These are phyloP conservation scores for Lichtheimia hyalospora DNA, from an alignment of 371 early-diverging fungal genomes.

Conservation along the genomic window DNA sequence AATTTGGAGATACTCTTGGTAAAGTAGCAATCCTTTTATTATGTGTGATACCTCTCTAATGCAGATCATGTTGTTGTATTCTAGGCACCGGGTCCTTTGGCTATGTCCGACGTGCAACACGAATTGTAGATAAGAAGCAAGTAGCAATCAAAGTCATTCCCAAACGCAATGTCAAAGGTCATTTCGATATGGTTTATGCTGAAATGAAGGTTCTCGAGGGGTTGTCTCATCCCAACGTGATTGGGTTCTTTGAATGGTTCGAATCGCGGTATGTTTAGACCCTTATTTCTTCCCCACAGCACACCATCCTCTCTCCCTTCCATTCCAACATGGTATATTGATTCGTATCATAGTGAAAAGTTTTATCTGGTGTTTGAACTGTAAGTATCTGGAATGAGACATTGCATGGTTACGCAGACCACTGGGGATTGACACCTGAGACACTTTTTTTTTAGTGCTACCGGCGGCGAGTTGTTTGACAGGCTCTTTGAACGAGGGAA, in stretches of 20 bases:
- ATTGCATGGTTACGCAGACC: background rate
- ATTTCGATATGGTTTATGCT: constrained; percentile 73
- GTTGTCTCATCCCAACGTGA: constrained; percentile 81
- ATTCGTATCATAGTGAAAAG: constrained; percentile 55
- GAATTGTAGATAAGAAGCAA: constrained; percentile 52
- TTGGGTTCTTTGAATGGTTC: constrained; percentile 80
- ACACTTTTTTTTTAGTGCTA: constrained; percentile 42
- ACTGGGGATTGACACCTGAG: background rate
- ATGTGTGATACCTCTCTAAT: background rate
- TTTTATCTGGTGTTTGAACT: constrained; percentile 91
- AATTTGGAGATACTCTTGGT: constrained; percentile 64
- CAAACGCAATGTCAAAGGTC: constrained; percentile 64
- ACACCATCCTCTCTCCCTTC: too few relatives aligned
- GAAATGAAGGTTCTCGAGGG: constrained; percentile 71
- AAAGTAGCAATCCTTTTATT: too few relatives aligned
- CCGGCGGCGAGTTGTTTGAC: constrained; percentile 92
- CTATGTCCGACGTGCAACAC: constrained; percentile 65
- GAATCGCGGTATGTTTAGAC: constrained; percentile 56
- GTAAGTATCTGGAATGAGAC: constrained; percentile 32
- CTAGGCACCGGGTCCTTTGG: constrained; percentile 77
- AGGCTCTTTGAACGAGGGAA: constrained; percentile 80
- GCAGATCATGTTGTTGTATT: too few relatives aligned
- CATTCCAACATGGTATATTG: too few relatives aligned
- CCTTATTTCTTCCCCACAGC: background rate
- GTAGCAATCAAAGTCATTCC: constrained; percentile 84